Evolutionary conservation across 2,329 filamentous ascomycete species (phyloP), one percentile per base, ranked within the genome.

Genomic region (Knoxdaviesia capensis): DNA sequence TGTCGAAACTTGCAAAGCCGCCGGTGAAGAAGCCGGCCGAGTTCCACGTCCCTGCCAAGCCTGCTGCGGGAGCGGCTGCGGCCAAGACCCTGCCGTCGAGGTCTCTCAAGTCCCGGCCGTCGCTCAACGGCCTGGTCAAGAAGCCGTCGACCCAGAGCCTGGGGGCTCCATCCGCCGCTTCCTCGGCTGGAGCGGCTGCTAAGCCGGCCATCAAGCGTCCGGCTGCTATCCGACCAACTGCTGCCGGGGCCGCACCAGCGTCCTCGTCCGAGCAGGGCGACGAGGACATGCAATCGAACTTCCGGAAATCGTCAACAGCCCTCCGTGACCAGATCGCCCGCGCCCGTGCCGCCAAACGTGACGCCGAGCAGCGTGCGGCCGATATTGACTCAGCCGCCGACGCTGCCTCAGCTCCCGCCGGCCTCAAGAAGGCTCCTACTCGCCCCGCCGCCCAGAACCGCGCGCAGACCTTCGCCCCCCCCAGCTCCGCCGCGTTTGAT

Each of bases 271-370:
- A 47, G 32, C 39, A 41, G 9, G 43, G 42, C 29, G 44, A 46
- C 33, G 38, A 41, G 34, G 46, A 44, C 10, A 55, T 50, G 42
- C 56, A 61, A 35, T 20, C 20, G 20, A 20, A 20, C 20, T 20
- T 20, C 20, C 20, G 20, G 20, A 90, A 82, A 51, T 86, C 86
- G 0, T 94, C 88, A 0, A 65, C 71, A 10, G 78, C 86, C 1
- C 61, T 98, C 9, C 75, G 90, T 33, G 85, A 94, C 41, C 87
- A 90, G 42, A 94, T 96, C 47, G 85, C 87, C 34, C 88, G 87
- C 51, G 88, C 90, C 1, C 93, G 88, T 54, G 86, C 86, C 3
- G 82, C 85, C 3, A 80, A 74, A 44, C 71, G 75, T 47, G 76
- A 71, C 7, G 61, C 63, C 3, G 53, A 58, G 33, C 59, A 54